phyloP scores from a whole-genome alignment of 352 stramenopile species.

The Thraustochytrium sp. region DNA sequence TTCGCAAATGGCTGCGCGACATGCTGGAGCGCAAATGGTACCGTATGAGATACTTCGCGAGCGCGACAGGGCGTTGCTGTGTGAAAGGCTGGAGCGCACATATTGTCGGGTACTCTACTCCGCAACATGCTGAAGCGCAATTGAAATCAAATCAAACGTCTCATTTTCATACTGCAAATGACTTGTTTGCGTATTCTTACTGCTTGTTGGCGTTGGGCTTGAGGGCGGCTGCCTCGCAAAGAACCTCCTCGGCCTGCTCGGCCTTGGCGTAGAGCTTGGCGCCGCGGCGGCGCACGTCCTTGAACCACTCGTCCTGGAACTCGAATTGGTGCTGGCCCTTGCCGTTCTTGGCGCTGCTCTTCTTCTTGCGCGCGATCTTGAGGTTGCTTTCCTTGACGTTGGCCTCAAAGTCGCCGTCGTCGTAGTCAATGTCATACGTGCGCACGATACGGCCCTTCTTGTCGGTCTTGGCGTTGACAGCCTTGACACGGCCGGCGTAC shows the following conservation, averaged over 20 bases:
- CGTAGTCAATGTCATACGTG: conserved; percentile 68
- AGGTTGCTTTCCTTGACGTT: conserved; percentile 54
- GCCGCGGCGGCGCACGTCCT: not conserved
- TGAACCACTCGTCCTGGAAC: not conserved
- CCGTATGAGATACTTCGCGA: no score
- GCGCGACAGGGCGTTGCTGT: no score
- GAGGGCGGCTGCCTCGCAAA: not conserved
- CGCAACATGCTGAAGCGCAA: no score
- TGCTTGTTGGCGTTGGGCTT: no score
- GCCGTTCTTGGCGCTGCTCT: not conserved
- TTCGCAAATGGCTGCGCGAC: no score
- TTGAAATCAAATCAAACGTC: no score
- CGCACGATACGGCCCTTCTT: not conserved
- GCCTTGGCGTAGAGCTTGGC: not conserved
- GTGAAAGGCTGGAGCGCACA: no score
- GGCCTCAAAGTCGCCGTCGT: conserved; percentile 65
- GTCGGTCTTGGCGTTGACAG: conserved; percentile 55
- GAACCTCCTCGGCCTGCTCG: conserved; percentile 3
- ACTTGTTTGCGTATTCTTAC: no score
- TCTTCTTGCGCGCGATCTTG: not conserved
- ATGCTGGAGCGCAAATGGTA: no score
- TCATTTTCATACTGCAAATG: no score
- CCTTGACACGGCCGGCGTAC: conserved; percentile 62
- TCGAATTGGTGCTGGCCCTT: not conserved
- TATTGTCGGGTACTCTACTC: no score